Evolutionary conservation across 1,284 basidiomycete species (phyloP).

Genomic region (Spongispora temasekensis): DNA sequence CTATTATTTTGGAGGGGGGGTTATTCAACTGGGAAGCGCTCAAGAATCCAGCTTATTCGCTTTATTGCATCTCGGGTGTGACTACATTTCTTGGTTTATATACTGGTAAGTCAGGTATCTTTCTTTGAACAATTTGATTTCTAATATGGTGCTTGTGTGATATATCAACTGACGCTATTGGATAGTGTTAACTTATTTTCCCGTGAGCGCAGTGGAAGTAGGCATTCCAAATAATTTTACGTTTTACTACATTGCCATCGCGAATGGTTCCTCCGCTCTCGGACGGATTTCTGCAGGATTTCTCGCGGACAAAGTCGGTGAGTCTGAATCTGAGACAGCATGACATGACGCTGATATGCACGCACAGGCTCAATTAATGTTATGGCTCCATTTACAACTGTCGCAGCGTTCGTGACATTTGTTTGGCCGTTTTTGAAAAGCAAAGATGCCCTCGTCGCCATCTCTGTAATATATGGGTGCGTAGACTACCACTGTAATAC

Average conservation of each 20-base stretch:
- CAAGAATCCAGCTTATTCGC: conserved; percentile 40
- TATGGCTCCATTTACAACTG: conserved; percentile 43
- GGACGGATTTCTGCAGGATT: conserved; percentile 45
- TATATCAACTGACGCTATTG: conserved; percentile 6
- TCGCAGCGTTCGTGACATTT: conserved; percentile 43
- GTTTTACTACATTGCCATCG: conserved; percentile 50
- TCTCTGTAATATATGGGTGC: conserved; percentile 49
- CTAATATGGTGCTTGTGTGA: neutral
- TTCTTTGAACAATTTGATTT: neutral
- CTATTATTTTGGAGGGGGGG: conserved; percentile 41
- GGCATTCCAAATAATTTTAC: conserved; percentile 41
- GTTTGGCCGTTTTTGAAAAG: conserved; percentile 46
- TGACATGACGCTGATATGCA: neutral
- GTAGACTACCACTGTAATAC: no score
- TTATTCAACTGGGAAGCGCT: conserved; percentile 46
- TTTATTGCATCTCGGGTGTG: conserved; percentile 45
- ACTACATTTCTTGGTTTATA: conserved; percentile 61
- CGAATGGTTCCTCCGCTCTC: conserved; percentile 46
- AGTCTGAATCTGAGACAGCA: conserved; percentile 15
- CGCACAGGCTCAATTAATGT: conserved; percentile 43
- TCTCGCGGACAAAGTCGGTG: conserved; percentile 42
- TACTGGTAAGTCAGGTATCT: conserved; percentile 43
- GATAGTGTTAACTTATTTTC: conserved; percentile 52
- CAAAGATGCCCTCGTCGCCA: conserved; percentile 35
- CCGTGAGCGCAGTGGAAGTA: conserved; percentile 40